A percentile compares a stretch with the other conserved stretches of the same genome.
Evolutionary conservation across 2,329 filamentous ascomycete species (phyloP).

Genomic region (Penicillium sp.): DNA sequence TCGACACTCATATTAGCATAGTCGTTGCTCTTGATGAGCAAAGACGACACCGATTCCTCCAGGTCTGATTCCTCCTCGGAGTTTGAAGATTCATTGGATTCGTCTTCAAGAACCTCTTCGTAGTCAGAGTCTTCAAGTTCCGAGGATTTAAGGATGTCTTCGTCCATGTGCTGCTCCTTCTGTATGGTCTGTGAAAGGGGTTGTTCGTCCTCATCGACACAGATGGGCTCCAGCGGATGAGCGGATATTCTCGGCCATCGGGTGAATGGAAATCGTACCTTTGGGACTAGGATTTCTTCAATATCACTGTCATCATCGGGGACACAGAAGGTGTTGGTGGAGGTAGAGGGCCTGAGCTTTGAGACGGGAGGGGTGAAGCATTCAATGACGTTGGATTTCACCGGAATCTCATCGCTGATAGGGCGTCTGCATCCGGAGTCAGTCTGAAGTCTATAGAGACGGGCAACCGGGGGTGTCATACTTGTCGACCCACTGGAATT

Average conservation of each 20-base stretch:
- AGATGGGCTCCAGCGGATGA: not conserved
- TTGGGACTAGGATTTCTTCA: slow-evolving; percentile 7
- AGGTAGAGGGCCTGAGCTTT: slow-evolving; percentile 3
- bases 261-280: not conserved
- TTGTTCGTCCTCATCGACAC: not conserved
- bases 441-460: not conserved
- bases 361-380: not conserved
- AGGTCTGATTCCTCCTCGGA: slow-evolving; percentile 2
- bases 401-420: not conserved
- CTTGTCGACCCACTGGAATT: slow-evolving; percentile 26
- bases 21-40: not conserved
- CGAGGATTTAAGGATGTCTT: not conserved
- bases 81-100: not conserved
- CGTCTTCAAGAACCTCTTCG: not conserved
- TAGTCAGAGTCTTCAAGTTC: not conserved
- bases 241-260: not conserved
- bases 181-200: not conserved
- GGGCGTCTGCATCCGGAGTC: not conserved
- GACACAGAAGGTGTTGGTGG: slow-evolving; percentile 41
- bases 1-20: not conserved
- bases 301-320: slow-evolving; percentile 41
- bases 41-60: not conserved
- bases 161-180: not conserved
- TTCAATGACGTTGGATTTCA: not conserved
- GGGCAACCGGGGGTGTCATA: not conserved